Base-by-base conservation (phyloP, 176 grass and related monocot genomes). In the Oryza meyeriana region DNA sequence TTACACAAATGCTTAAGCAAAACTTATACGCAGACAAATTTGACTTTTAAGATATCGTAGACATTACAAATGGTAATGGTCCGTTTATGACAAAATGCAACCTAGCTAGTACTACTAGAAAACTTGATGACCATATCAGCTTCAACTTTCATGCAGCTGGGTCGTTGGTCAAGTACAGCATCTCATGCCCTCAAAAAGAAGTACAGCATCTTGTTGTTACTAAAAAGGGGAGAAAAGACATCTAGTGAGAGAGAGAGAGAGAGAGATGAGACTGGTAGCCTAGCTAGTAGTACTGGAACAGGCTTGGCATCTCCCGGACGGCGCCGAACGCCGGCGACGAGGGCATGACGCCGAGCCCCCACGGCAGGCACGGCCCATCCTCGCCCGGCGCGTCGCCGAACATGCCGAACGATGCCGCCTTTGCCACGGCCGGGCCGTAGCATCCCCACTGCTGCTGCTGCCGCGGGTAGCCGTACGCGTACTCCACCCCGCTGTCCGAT, bases 261-360 rank as follows among this genome's bases (percentile, higher is more conserved):
- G 55, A 72, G 17, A 10, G 59, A 78, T 36, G 20, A 29, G 66
- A 18, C 61, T 30, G 17, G 69, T 22, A 29, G 65, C 12, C 29
- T 48, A 26, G 42, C 87, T 92, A 99, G 71, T 95, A 94, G 85
- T 94, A 99, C 81, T 91, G 93, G 89, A 94, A 95, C 66, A 95
- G 80, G 50, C 91, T 88, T 0, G 81, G 84, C 66, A 92, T 72
- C 87, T 98, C 96, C 76, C 91, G 75, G 67, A 91, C 90, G 9
- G 84, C 66, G 1, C 72, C 83, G 71, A 98, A 98, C 40, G 82
- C 71, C 72, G 88, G 96, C 40, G 90, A 87, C n/a, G 83, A 30
- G 47, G 87, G 91, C 67, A 88, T 87, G 33, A 93, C 81, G 80
- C 94, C 92, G 64, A 99, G 79, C 28, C 91, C 90, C 96, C 96